A percentile compares a stretch with the other conserved stretches of the same genome.
Conservation (phyloP, 345 rosid genomes). For the Citrus trifoliata region DNA sequence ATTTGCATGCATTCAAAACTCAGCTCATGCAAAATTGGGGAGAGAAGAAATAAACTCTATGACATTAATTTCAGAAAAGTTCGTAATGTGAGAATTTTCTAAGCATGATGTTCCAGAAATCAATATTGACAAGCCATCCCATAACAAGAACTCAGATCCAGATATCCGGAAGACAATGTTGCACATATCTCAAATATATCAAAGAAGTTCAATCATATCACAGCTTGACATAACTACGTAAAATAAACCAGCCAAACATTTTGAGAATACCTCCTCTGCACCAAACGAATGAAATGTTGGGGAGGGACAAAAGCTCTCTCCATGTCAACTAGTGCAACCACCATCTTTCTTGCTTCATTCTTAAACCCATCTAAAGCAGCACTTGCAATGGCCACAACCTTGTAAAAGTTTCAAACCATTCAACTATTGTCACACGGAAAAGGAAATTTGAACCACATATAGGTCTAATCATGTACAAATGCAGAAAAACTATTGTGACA, state of each 20-base stretch:
- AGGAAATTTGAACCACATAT: neutral
- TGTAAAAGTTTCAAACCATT: constrained; percentile 5
- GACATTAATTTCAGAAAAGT: neutral
- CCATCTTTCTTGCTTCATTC: constrained; percentile 76
- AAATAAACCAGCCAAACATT: too few species aligned
- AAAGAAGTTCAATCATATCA: neutral
- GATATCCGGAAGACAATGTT: too few species aligned
- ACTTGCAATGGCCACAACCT: constrained; percentile 77
- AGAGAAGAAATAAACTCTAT: neutral
- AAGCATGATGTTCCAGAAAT: neutral
- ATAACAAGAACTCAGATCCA: too few species aligned
- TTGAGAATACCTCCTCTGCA: constrained; percentile 61
- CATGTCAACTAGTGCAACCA: constrained; percentile 76
- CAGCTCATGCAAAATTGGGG: neutral
- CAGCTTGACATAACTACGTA: too few species aligned
- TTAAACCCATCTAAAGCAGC: constrained; percentile 77
- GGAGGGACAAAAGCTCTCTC: constrained; percentile 86
- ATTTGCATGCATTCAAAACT: neutral
- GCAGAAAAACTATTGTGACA: neutral
- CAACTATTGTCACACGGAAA: neutral
- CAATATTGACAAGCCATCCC: too few species aligned
- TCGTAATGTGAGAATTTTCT: neutral
- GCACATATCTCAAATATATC: neutral
- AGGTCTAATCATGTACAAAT: neutral
- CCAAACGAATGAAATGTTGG: constrained; percentile 76